A percentile compares a stretch with the other conserved stretches of the same genome.
phyloP scores from a whole-genome alignment of 257 asterid species.

The Capsicum pubescens region DNA sequence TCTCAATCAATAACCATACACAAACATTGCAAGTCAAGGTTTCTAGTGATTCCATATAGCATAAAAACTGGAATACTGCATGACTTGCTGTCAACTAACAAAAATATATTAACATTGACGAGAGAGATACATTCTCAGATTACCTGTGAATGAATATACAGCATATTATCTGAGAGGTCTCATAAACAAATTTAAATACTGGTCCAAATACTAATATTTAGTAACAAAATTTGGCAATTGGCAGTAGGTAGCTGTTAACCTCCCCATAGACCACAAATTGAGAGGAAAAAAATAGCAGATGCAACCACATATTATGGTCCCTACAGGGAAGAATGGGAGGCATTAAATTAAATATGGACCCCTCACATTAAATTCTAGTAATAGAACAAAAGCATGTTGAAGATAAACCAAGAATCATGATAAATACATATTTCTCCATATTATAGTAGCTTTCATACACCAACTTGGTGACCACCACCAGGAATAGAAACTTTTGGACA shows the following conservation, averaged over 20 bases:
- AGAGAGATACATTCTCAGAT: background rate
- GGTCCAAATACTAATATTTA: constrained; percentile 12
- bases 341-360: constrained; percentile 49
- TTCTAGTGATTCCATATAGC: constrained; percentile 15
- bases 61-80: background rate
- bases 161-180: background rate
- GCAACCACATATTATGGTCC: constrained; percentile 65
- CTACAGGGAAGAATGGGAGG: constrained; percentile 46
- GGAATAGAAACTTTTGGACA: constrained; percentile 2
- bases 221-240: constrained; percentile 10
- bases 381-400: constrained; percentile 35
- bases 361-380: constrained; percentile 47
- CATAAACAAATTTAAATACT: background rate
- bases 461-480: constrained; percentile 36
- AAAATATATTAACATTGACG: background rate
- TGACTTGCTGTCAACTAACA: background rate
- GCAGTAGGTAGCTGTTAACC: constrained; percentile 2
- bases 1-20: background rate
- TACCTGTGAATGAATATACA: constrained; percentile 24
- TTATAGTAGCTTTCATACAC: constrained; percentile 39
- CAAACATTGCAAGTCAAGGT: background rate
- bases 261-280: constrained; percentile 25
- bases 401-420: constrained; percentile 25
- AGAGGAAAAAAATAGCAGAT: constrained; percentile 43
- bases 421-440: constrained; percentile 37